Percentiles rank a stretch among this genome's conserved stretches.
Conservation (phyloP, 2,329 filamentous ascomycete genomes). For the Pestalotiopsis sp. region DNA sequence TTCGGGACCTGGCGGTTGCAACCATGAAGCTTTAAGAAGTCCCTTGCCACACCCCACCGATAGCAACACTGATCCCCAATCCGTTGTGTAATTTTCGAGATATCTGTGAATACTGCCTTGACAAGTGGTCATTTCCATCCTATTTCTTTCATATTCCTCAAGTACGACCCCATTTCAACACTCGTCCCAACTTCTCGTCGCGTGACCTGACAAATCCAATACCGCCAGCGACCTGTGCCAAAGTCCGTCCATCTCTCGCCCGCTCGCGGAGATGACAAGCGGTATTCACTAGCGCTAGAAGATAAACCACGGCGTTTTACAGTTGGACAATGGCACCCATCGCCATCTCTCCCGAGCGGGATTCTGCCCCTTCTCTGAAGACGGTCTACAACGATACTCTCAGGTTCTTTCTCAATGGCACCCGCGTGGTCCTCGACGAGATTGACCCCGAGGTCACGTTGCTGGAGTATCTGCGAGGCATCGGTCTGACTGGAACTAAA, state of each 20-base stretch:
- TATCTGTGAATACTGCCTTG: slow-evolving; percentile 3
- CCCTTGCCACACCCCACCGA: slow-evolving; percentile 14
- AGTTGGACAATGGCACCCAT: slow-evolving; percentile 56
- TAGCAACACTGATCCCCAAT: background rate
- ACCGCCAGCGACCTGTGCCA: background rate
- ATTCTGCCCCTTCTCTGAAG: slow-evolving; percentile 59
- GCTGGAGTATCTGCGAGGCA: slow-evolving; percentile 88
- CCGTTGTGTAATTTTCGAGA: background rate
- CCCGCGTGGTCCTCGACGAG: slow-evolving; percentile 80
- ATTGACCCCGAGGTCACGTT: slow-evolving; percentile 91
- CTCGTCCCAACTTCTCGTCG: background rate
- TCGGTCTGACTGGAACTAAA: slow-evolving; percentile 94
- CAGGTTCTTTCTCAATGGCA: slow-evolving; percentile 93
- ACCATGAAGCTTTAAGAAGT: background rate
- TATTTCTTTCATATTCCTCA: background rate
- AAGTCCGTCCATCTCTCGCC: background rate
- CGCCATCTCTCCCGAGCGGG: slow-evolving; percentile 53
- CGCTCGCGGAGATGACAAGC: background rate
- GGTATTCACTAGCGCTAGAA: background rate
- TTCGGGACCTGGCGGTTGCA: slow-evolving; percentile 12
- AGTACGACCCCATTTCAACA: background rate
- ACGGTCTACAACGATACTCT: slow-evolving; percentile 84
- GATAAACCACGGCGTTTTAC: background rate
- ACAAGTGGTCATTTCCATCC: background rate
- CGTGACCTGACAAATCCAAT: background rate